Conservation (phyloP, 2,329 filamentous ascomycete species). For the Ophiostoma tasmaniense region DNA sequence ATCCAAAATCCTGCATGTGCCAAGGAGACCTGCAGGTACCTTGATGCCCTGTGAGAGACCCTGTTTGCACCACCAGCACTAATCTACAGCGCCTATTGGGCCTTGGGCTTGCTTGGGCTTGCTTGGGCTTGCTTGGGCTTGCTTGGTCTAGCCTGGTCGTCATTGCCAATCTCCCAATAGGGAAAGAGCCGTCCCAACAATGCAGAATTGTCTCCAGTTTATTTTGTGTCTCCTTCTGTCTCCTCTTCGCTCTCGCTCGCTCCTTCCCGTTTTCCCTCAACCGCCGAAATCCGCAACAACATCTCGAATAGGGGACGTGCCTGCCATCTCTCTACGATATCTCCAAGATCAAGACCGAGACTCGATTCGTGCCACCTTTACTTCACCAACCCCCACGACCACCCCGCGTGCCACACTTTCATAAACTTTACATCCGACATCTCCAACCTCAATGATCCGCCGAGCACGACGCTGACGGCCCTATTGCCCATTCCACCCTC, state of each 20-base stretch:
- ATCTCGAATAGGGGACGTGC: background rate
- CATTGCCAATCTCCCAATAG: constrained; percentile 13
- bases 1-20: background rate
- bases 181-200: constrained; percentile 4
- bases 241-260: background rate
- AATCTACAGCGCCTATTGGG: background rate
- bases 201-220: constrained; percentile 1
- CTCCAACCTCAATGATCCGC: background rate
- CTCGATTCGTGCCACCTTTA: background rate
- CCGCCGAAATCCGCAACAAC: background rate
- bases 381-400: background rate
- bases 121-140: background rate
- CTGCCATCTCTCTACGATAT: background rate
- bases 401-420: background rate
- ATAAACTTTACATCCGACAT: background rate
- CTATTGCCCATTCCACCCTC: background rate
- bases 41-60: constrained; percentile 8
- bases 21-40: constrained; percentile 6
- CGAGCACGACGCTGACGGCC: background rate
- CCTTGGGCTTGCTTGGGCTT: background rate
- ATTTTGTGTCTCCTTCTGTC: background rate
- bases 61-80: background rate
- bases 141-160: background rate
- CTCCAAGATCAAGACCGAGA: background rate
- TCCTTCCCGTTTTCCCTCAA: background rate